Evolutionary conservation across 225 moss, liverwort and hornwort species (phyloP), one percentile per base, ranked within the genome.

Genomic region (Polytrichum commune): DNA sequence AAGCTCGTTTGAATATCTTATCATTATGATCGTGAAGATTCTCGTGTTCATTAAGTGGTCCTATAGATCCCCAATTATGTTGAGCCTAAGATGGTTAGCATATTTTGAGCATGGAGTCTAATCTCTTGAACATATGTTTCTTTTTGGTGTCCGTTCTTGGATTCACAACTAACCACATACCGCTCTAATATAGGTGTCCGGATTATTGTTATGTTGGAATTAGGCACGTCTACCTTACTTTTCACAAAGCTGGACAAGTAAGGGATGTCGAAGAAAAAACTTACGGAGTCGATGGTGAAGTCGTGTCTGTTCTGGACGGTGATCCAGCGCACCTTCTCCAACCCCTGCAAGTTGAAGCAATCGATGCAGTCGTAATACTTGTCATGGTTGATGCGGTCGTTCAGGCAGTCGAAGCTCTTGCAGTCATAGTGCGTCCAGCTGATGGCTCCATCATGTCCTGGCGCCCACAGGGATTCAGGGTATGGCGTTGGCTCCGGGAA

Each of bases 381-480:
- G 8, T 54, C 54, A 28, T 69, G 69, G 18, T 69, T 69, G 13
- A 69, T 55, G 5, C 69, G 69, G 69, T 69, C 69, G 26, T 69
- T 69, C 23, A 77, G 57, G 53, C 77, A 77, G 10, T 57, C 77
- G 33, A 77, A 77, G 38, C 65, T 72, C 29, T 77, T 77, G 77
- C 77, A 77, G 22, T 65, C 64, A 57, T 77, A 77, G 66, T 71
- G 77, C 27, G 71, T 77, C 77, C 77, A 77, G 10, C 70, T 65
- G 30, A 77, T 72, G 1, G 72, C 63, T n/a, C 65, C 71, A n/a
- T n/a, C n/a, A n/a, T n/a, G 54, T 58, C 70, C 1, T 60, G 63
- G 9, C 65, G 30, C 23, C 77, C 77, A 77, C 7, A 77, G 64
- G 16, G 71, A 77, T 5, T 35, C 65, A 9, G 77, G 77, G 65